Evolutionary conservation across 768 basidiomycete species (phyloP), one percentile per base, ranked within the genome.

Genomic region (Kwoniella sp.): DNA sequence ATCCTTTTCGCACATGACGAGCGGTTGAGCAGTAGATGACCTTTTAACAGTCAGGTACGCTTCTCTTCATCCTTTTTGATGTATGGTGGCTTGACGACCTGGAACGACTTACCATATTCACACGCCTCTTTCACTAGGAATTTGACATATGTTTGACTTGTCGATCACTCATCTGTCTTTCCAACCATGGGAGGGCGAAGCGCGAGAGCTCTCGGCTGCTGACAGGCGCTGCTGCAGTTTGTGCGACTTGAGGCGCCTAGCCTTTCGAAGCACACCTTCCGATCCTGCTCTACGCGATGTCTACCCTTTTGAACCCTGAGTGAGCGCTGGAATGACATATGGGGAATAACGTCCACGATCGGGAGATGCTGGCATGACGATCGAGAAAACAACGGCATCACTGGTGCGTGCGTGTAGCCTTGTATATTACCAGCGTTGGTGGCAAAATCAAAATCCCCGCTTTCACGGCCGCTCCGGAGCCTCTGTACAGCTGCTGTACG

Each of bases 361-460:
- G 58, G 49, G 47, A 44, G 49, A 60, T 60, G 58, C 29, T 60
- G 58, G 58, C 58, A 60, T 60, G 58, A 60, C 49, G 58, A 60
- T 60, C 58, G 58, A 59, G 48, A 44, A 60, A 52, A 21, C 29
- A 60, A 44, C 58, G 58, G 49, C 50, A 60, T 53, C 26, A 8
- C 33, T 50, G 19, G 46, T 19, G 6, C 22, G 22, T 19, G 17
- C 22, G 19, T 19, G 7, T 48, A 13, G 33, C 33, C n/a, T n/a
- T n/a, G 13, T 33, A 13, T 13, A 33, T 6, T 33, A 6, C 13
- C 33, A 6, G 13, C 33, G 6, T 13, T 6, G 33, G 33, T 33
- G 33, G 33, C 33, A 33, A 33, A 33, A 33, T n/a, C n/a, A n/a
- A n/a, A n/a, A n/a, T n/a, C n/a, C n/a, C n/a, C n/a, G n/a, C n/a